Base-by-base conservation (phyloP, 805 yeast genomes). In the Candida berthetii region DNA sequence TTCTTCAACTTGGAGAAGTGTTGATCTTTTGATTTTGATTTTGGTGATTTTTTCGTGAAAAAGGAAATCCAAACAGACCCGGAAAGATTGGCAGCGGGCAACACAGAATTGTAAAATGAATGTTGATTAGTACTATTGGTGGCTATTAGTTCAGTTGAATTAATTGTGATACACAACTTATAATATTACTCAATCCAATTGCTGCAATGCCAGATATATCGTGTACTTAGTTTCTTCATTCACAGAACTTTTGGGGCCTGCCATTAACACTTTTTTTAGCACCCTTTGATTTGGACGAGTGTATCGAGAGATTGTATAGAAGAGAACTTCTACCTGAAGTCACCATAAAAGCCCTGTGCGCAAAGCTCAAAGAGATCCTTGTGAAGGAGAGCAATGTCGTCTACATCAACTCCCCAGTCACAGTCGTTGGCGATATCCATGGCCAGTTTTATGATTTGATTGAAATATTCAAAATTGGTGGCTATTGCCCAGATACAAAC, bases 341-440 rank as follows among this genome's bases (percentile, higher is more conserved):
- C 3, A 82, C 86, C 18, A 66, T 85, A 8, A 78, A 74, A 42
- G 84, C 87, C 31, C 62, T 85, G 13, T 88, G 96, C 56, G 82
- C 80, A 57, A 85, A 84, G 50, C 68, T 90, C 49, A 93, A 90
- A 61, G 93, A 89, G 42, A 76, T 85, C 45, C 70, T 93, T 38
- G 71, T 90, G 16, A 66, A 71, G 32, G 96, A 87, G 50, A 83
- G 95, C 45, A 93, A 93, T 57, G 95, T 93, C 31, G 87, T 91
- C 38, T 84, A 87, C 35, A 69, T 93, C 7, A 68, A 70, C 29
- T 77, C 95, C 2, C 99, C 99, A 1, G 87, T 93, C 10, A 88
- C 98, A 0, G 87, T 93, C 7, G 97, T 93, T 4, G 99, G 99
- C 2, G 99, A 93, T 58, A 91, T 93, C 36, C 99, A 93, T 55